Base-by-base conservation (phyloP, 495 filamentous ascomycete species). In the Pseudevernia furfuracea region DNA sequence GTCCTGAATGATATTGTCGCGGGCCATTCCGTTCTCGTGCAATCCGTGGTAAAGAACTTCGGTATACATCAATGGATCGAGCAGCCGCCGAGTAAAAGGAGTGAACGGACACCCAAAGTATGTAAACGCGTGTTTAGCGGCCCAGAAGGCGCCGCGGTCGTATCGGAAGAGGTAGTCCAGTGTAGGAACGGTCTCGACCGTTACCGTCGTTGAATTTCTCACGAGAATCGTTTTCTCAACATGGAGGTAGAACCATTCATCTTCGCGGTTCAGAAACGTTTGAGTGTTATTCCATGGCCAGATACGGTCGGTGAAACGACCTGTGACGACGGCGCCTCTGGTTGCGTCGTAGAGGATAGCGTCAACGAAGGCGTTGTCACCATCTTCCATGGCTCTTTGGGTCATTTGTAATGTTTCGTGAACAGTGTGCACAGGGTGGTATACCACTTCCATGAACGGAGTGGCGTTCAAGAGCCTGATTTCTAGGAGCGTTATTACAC, bases 141-240 rank as follows among this genome's bases (percentile, higher is more conserved):
- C 75, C 79, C 83, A 86, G 69, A 87, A 87, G 11, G 76, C 82
- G 34, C 84, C 84, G 5, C 84, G 80, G 69, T 87, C 84, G 67
- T 87, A 85, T 5, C 84, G 80, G 70, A 87, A 86, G 58, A 84
- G 76, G 64, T 87, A 86, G 43, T 85, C 83, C 10, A 71, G 72
- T 9, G 84, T 71, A 19, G 84, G 83, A 41, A 85, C 79, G 48
- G 73, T 72, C 53, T 85, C 80, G 7, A 23, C 44, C 19, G 19
- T n/a, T 36, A 64, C 71, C 10, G 68, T 53, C 2, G 75, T 68
- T 21, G n/a, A 43, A 9, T 61, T 14, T 25, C 34, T 43, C 10
- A 62, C 62, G 15, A 15, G 25, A 41, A 72, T 49, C 7, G 36
- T 60, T 21, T 67, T 48, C 23, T 70, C 38, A 17, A 74, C 81